Conservation (phyloP, 192 early-diverging fungal genomes). For the Entomortierella beljakovae region DNA sequence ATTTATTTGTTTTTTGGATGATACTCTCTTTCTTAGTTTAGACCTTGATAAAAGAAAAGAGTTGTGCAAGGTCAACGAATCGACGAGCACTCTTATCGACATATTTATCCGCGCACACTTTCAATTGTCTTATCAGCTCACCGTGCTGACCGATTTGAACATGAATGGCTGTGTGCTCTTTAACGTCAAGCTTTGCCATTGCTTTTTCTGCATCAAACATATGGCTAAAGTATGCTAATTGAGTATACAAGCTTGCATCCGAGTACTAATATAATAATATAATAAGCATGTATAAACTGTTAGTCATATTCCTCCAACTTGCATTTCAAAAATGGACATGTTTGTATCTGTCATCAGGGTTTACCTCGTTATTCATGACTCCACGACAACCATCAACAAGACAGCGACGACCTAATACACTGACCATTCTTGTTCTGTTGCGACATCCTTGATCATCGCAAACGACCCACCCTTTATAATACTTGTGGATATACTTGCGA, state of each 20-base stretch:
- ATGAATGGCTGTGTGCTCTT: slow-evolving; percentile 20
- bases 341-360: neutral
- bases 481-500: slow-evolving; percentile 72
- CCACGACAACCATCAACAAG: slow-evolving; percentile 75
- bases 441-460: slow-evolving; percentile 87
- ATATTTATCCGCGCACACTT: slow-evolving; percentile 71
- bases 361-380: slow-evolving; percentile 72
- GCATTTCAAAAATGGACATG: neutral
- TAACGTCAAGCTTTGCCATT: slow-evolving; percentile 34
- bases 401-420: slow-evolving; percentile 79
- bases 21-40: too few relatives aligned
- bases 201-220: slow-evolving; percentile 73
- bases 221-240: slow-evolving; percentile 81
- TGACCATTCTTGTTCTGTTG: slow-evolving; percentile 71
- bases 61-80: slow-evolving; percentile 76
- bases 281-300: neutral
- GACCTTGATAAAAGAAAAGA: slow-evolving; percentile 66
- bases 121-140: slow-evolving; percentile 58
- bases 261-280: slow-evolving; percentile 64
- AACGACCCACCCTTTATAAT: slow-evolving; percentile 76
- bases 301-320: neutral
- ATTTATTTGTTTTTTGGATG: too few relatives aligned
- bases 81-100: slow-evolving; percentile 77
- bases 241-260: slow-evolving; percentile 82
- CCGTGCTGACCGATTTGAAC: slow-evolving; percentile 54